Conservation (phyloP, 495 filamentous ascomycete genomes). For the Peziza echinospora region DNA sequence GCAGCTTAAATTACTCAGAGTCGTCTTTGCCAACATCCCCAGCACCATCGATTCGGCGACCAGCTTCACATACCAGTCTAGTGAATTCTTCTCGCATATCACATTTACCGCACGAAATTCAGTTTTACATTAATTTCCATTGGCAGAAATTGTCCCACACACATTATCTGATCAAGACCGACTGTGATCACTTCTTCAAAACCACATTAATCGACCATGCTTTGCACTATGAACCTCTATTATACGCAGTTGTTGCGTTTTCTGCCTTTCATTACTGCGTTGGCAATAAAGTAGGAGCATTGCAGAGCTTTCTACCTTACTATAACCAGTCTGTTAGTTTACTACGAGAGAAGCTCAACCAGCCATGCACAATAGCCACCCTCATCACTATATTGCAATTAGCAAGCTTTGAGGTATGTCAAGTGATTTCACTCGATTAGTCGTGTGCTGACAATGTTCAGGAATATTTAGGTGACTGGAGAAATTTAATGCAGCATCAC, state of each 20-base stretch:
- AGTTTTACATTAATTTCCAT: constrained; percentile 61
- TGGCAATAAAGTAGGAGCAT: constrained; percentile 40
- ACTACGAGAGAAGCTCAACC: constrained; percentile 49
- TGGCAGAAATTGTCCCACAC: constrained; percentile 49
- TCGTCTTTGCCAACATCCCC: constrained; percentile 15
- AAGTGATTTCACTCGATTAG: constrained; percentile 1
- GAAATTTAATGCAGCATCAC: constrained; percentile 78
- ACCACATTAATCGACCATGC: constrained; percentile 48
- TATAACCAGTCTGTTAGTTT: constrained; percentile 71
- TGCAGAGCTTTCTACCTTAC: constrained; percentile 66
- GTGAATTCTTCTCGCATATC: constrained; percentile 15
- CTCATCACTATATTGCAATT: constrained; percentile 78
- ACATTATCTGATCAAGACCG: constrained; percentile 57
- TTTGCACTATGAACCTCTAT: constrained; percentile 54
- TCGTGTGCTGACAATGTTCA: constrained; percentile 24
- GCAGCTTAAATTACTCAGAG: constrained; percentile 1
- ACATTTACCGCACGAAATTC: constrained; percentile 35
- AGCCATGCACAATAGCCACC: constrained; percentile 50
- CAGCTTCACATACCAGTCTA: constrained; percentile 11
- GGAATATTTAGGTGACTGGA: constrained; percentile 91
- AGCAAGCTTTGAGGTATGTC: constrained; percentile 74
- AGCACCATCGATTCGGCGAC: constrained; percentile 6
- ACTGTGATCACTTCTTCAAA: constrained; percentile 48
- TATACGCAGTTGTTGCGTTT: constrained; percentile 81
- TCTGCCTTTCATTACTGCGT: constrained; percentile 70